Base-by-base conservation (phyloP, 2,329 filamentous ascomycete genomes). In the Stemphylium lycopersici region DNA sequence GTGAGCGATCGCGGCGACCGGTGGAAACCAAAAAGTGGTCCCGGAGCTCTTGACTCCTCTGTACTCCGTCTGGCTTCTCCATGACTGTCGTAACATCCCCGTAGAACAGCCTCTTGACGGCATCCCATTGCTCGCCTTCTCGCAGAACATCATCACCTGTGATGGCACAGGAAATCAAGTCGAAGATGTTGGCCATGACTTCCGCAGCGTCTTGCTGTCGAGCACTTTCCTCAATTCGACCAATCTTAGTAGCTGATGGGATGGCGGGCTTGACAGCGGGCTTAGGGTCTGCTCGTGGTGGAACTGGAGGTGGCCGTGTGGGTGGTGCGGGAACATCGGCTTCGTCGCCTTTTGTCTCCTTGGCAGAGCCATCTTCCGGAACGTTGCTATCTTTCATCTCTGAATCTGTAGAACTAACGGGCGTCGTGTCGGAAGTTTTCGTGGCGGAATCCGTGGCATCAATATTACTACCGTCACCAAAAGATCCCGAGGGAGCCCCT, bases 191-290 rank as follows among this genome's bases (percentile, higher is more conserved):
- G 54, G 91, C 91, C 78, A 97, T 93, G 40, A 97, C 93, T 75
- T 99, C 95, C 11, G 92, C 92, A 4, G 97, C 93, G 76, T 99
- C 95, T 76, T 99, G 93, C 70, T 99, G 95, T 44, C 69, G 69
- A 31, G 91, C 83, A 15, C 83, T 83, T 37, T 83, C 79, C 63
- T 86, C 81, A 4, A 85, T 79, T 49, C 82, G 79, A 32, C 81
- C 79, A 18, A 82, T 66, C 11, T 59, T 67, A 7, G 60, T 62
- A 40, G 67, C 68, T 13, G 58, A 56, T 8, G 51, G 48, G 26
- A 51, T 22, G 13, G 42, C 31, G 10, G 53, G 10, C 36, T 55
- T 49, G n/a, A 36, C 13, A 6, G 45, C 48, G 10, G 53, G 34
- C 26, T 55, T 46, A 12, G 47, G 22, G 37, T 73, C 65, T 56